Base-by-base conservation (phyloP, 805 yeast species). In the Wickerhamiella slavikovae region DNA sequence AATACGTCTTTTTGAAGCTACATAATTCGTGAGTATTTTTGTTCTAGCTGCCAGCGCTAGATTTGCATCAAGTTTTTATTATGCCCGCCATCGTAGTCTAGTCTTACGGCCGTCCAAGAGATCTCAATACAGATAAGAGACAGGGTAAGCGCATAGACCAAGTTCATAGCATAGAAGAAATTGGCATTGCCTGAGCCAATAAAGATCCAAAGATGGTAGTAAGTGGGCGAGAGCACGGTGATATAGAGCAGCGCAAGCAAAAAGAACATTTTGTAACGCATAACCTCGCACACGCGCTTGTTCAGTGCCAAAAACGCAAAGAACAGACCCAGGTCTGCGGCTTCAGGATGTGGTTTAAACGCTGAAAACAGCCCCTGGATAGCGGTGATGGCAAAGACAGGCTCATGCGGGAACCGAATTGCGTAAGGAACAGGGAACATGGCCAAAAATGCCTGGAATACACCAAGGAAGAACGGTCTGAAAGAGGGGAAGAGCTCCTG, bases 171-270 rank as follows among this genome's bases (percentile, higher is more conserved):
- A 55, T 85, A 89, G 56, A 82, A 89, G 57, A 89, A 89, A 52
- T 89, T 89, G 30, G 94, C 72, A 54, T 89, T 89, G 17, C 98
- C 99, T 19, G 89, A 79, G 10, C 94, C 94, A 34, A 79, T 60
- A 34, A 73, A 75, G 40, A 85, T 78, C 99, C 99, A 89, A 35
- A 89, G 64, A 49, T 80, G 80, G 55, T 82, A 82, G 48, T 85
- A 89, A 7, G 79, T 70, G 2, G 96, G 95, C 4, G 89, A 68
- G 28, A 89, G 59, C 2, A 77, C 57, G 11, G 35, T 19, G 15
- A 76, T 51, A 36, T 65, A 70, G 5, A 66, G 37, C 27, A 76
- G 54, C 6, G 69, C 58, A 24, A 77, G 49, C 2, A 61, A 58
- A 21, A 68, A 60, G 15, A 70, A 51, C 27, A 64, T 40, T 5